Evolutionary conservation across 2,329 filamentous ascomycete species (phyloP).

Genomic region (Exophiala dermatitidis): DNA sequence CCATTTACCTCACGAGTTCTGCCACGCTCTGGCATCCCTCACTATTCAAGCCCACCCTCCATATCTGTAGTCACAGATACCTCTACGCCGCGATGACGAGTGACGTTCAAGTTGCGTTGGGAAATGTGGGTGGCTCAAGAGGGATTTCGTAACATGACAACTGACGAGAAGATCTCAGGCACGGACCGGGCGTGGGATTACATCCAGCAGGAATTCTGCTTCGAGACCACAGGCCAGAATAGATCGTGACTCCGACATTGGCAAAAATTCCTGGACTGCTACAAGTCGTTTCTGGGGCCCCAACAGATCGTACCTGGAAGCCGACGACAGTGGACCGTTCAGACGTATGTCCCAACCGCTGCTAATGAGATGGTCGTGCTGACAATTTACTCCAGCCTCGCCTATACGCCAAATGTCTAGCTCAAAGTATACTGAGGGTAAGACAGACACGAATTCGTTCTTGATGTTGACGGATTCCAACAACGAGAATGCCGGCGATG

Average conservation of each 20-base stretch:
- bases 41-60: neutral
- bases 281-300: constrained; percentile 48
- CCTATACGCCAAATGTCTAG: constrained; percentile 15
- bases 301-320: constrained; percentile 40
- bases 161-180: constrained; percentile 10
- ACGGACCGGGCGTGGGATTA: constrained; percentile 8
- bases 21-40: too few species aligned
- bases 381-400: constrained; percentile 10
- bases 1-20: too few species aligned
- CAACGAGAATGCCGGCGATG: constrained; percentile 9
- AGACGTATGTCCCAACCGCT: constrained; percentile 39
- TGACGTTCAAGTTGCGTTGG: constrained; percentile 29
- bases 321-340: constrained; percentile 41
- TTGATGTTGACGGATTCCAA: constrained; percentile 6
- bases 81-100: constrained; percentile 36
- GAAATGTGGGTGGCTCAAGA: constrained; percentile 32
- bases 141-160: neutral
- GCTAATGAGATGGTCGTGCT: constrained; percentile 8
- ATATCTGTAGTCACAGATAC: constrained; percentile 26
- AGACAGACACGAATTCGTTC: constrained; percentile 5
- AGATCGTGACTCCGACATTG: constrained; percentile 39
- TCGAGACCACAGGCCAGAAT: constrained; percentile 27
- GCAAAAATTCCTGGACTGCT: constrained; percentile 38
- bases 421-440: constrained; percentile 7
- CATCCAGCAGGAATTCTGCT: constrained; percentile 12